A percentile compares a stretch with the other conserved stretches of the same genome.
Evolutionary conservation across 345 rosid genomes (phyloP).

Genomic region (Aquilaria sinensis): DNA sequence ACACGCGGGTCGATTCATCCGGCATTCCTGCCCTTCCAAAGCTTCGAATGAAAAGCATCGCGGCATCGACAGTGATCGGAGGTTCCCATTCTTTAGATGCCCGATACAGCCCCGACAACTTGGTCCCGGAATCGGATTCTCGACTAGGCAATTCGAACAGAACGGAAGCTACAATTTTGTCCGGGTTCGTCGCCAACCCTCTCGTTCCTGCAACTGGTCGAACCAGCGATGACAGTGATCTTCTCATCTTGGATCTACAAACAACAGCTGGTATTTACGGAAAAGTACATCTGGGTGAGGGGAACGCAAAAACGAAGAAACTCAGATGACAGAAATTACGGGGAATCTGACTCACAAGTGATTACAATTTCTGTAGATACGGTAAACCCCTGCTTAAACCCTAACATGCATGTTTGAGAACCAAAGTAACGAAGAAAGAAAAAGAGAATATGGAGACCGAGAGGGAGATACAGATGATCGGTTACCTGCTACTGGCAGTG

Average conservation of each 20-base stretch:
- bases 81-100: constrained; percentile 40
- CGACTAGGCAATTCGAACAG: constrained; percentile 39
- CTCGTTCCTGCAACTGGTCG: constrained; percentile 27
- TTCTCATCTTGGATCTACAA: constrained; percentile 37
- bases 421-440: too few relatives aligned
- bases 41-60: constrained; percentile 38
- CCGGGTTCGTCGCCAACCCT: constrained; percentile 55
- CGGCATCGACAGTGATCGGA: constrained; percentile 37
- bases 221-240: constrained; percentile 30
- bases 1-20: constrained; percentile 36
- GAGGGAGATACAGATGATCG: too few relatives aligned
- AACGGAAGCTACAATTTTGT: constrained; percentile 67
- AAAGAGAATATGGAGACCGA: too few relatives aligned
- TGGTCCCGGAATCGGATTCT: constrained; percentile 27
- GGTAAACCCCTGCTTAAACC: constrained; percentile 18
- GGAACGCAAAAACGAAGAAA: background rate
- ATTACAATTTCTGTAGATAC: background rate
- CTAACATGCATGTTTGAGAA: background rate
- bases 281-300: background rate
- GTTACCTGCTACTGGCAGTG: too few relatives aligned
- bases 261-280: background rate
- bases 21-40: constrained; percentile 45
- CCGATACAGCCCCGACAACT: constrained; percentile 39
- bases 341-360: too few relatives aligned
- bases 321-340: background rate